phyloP scores from a whole-genome alignment of 2,329 filamentous ascomycete species.

The Penicillium decumbens region DNA sequence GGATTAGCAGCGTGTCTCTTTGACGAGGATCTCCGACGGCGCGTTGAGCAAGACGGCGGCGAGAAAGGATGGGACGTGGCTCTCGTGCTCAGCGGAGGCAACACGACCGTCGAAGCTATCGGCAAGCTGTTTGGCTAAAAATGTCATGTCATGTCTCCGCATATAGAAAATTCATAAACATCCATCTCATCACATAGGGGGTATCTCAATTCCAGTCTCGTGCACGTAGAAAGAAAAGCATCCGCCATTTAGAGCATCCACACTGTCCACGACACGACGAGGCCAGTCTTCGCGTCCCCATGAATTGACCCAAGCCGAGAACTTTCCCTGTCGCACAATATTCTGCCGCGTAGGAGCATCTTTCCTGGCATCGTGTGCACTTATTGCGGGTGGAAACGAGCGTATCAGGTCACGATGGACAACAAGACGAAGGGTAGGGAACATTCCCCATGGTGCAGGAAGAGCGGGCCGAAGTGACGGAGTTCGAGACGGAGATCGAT shows the following conservation, averaged over 20 bases:
- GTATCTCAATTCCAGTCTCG: constrained; percentile 24
- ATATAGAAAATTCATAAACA: neutral
- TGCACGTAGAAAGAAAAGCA: constrained; percentile 30
- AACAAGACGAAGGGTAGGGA: constrained; percentile 37
- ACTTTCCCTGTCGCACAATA: constrained; percentile 32
- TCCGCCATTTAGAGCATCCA: constrained; percentile 28
- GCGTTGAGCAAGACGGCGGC: constrained; percentile 63
- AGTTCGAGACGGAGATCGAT: constrained; percentile 10
- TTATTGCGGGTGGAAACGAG: constrained; percentile 34
- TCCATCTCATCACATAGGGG: constrained; percentile 4
- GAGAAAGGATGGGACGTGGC: constrained; percentile 68
- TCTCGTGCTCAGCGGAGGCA: constrained; percentile 59
- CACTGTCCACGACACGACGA: constrained; percentile 25
- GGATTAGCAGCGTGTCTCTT: constrained; percentile 75
- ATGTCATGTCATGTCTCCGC: neutral
- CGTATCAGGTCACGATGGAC: constrained; percentile 35
- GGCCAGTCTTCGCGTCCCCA: constrained; percentile 37
- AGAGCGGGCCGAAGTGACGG: constrained; percentile 34
- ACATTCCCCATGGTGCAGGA: constrained; percentile 38
- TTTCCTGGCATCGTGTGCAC: constrained; percentile 29
- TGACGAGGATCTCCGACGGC: constrained; percentile 72
- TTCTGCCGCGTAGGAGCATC: constrained; percentile 36
- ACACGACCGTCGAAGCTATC: constrained; percentile 60
- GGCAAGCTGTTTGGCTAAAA: constrained; percentile 47
- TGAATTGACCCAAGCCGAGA: constrained; percentile 37